Percentiles rank a stretch among this genome's conserved stretches.
phyloP scores from a whole-genome alignment of 495 filamentous ascomycete species.

The Penicillium mononematosum region DNA sequence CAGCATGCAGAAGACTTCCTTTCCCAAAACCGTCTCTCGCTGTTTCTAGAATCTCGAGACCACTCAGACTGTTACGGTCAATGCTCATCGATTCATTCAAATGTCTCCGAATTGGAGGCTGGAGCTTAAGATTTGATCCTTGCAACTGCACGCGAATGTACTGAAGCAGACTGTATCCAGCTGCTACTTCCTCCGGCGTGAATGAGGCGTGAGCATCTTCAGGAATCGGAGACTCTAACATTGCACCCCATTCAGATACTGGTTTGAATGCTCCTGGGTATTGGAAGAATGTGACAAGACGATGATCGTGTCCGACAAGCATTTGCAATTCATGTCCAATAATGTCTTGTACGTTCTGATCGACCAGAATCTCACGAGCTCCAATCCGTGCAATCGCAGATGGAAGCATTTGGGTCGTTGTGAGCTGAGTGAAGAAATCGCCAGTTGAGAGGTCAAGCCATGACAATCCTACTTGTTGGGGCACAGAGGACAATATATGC shows the following conservation, averaged over 20 bases:
- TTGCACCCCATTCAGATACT: constrained; percentile 66
- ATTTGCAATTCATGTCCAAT: constrained; percentile 43
- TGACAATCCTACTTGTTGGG: constrained; percentile 68
- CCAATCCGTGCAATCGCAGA: constrained; percentile 79
- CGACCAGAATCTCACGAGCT: constrained; percentile 81
- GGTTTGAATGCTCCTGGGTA: constrained; percentile 34
- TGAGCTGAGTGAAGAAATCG: constrained; percentile 84
- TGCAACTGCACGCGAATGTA: constrained; percentile 80
- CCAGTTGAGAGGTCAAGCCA: constrained; percentile 97
- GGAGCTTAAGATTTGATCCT: constrained; percentile 77
- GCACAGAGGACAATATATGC: constrained; percentile 39
- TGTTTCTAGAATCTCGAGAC: constrained; percentile 84
- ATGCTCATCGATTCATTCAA: constrained; percentile 79
- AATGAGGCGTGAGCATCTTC: constrained; percentile 41
- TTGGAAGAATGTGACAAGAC: constrained; percentile 43
- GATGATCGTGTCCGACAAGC: constrained; percentile 46
- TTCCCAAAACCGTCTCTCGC: constrained; percentile 69
- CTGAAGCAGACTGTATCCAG: constrained; percentile 72
- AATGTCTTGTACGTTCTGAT: constrained; percentile 55
- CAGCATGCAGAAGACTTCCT: constrained; percentile 83
- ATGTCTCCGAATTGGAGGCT: constrained; percentile 72
- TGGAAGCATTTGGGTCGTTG: constrained; percentile 66
- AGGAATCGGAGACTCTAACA: constrained; percentile 68
- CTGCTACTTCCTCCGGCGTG: constrained; percentile 50
- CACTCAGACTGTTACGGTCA: constrained; percentile 85